These are phyloP conservation scores for Trypanosoma cruzi DNA, from an alignment of 208 protist species.

Conservation along the genomic window DNA sequence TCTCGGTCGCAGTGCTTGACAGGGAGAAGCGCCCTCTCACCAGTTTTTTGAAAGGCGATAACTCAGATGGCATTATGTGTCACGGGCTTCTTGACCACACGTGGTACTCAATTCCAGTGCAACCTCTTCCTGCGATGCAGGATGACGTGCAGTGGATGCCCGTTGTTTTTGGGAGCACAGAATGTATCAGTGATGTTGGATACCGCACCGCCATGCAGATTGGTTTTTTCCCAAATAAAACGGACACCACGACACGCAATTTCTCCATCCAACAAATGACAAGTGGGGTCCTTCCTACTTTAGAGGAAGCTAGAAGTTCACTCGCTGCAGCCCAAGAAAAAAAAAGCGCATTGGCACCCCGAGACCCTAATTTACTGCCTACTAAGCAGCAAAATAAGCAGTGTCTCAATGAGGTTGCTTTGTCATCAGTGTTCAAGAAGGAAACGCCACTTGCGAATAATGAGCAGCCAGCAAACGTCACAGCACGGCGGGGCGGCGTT, in stretches of 20 bases:
- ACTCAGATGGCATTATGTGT: conserved; percentile 35
- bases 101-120: conserved; percentile 65
- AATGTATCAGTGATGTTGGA: conserved; percentile 66
- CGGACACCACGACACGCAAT: not conserved
- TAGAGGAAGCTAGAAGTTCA: conserved; percentile 28
- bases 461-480: conserved; percentile 9
- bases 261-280: not conserved
- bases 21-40: conserved; percentile 2
- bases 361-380: conserved; percentile 24
- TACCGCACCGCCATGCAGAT: conserved; percentile 72
- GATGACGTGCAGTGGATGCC: conserved; percentile 78
- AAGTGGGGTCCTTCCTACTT: conserved; percentile 31
- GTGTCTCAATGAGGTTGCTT: not conserved
- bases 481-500: conserved; percentile 26
- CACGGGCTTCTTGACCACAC: conserved; percentile 70
- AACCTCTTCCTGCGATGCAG: conserved; percentile 41
- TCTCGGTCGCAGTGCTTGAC: conserved; percentile 69
- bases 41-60: conserved; percentile 3
- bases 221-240: conserved; percentile 46
- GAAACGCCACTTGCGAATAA: conserved; percentile 1
- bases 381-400: conserved; percentile 1
- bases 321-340: conserved; percentile 10
- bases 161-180: conserved; percentile 62
- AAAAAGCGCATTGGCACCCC: conserved; percentile 21
- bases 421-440: not conserved